Conservation (phyloP, 2,329 filamentous ascomycete species). For the Neophaeococcomyces aloes region DNA sequence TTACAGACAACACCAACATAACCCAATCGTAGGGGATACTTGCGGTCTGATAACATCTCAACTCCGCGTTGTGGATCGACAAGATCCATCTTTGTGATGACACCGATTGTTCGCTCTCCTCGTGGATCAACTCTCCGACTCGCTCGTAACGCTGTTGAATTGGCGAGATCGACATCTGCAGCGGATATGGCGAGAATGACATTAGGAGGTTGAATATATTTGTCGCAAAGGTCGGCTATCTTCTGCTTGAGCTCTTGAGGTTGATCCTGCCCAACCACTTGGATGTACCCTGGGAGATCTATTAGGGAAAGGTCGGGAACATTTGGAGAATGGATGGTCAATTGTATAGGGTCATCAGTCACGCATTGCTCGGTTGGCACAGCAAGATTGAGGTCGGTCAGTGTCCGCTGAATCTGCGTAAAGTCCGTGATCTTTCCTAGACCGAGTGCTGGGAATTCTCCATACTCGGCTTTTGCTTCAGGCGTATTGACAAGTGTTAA, state of each 20-base stretch:
- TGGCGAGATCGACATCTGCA: constrained; percentile 91
- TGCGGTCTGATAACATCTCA: constrained; percentile 71
- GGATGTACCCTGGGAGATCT: constrained; percentile 93
- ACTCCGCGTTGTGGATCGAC: constrained; percentile 73
- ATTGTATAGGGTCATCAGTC: constrained; percentile 89
- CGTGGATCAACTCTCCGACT: constrained; percentile 86
- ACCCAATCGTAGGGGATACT: constrained; percentile 87
- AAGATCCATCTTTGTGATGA: constrained; percentile 99
- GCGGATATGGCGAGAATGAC: constrained; percentile 96
- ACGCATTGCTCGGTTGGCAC: constrained; percentile 87
- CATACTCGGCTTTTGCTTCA: constrained; percentile 75
- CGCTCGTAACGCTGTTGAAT: constrained; percentile 83
- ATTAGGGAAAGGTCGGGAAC: constrained; percentile 93
- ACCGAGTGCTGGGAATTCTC: constrained; percentile 87
- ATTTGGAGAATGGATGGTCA: constrained; percentile 89
- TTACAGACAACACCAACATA: constrained; percentile 93
- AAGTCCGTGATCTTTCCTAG: constrained; percentile 88
- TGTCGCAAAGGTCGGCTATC: constrained; percentile 91
- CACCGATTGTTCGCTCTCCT: constrained; percentile 91
- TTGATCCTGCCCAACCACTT: constrained; percentile 84
- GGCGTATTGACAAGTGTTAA: constrained; percentile 93
- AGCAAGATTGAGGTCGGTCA: constrained; percentile 89
- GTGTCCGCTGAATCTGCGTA: constrained; percentile 75
- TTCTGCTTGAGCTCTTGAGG: constrained; percentile 87
- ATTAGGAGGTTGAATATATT: constrained; percentile 93